Evolutionary conservation across 371 early-diverging fungal genomes (phyloP), one percentile per base, ranked within the genome.

Genomic region (Saksenaea vasiformis): DNA sequence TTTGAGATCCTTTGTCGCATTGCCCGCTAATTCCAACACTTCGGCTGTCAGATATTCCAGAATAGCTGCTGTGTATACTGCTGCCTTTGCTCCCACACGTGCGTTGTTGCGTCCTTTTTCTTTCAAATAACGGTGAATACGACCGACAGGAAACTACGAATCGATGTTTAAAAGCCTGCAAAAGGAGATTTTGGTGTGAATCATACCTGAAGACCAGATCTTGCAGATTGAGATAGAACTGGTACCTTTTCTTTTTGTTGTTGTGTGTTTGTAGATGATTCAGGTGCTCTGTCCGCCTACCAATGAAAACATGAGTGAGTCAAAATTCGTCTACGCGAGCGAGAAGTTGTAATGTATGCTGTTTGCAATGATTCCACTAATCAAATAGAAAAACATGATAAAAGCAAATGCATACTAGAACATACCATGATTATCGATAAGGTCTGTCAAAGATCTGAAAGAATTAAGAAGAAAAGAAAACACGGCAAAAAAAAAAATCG

Each of bases 31-130:
- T 78, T 95, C 95, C 41, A 95, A 83, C 15, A 95, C 93, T 83
- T 95, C 95, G 15, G 95, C 95, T 53, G 92, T 93, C 65, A 95
- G 80, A 72, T 95, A 95, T 81, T 95, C 95, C 56, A 95, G 82
- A 66, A 95, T 91, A 5, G 95, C 95, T 17, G 95, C 93, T 60
- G 90, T 87, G 74, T 95, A 95, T 7, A 95, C 93, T 3, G 94
- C 93, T n/a, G 95, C 94, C 69, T 92, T 92, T 58, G 93, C 92
- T 4, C 95, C 93, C 9, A 95, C 94, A 61, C 95, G 91, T 61
- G 90, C 86, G 62, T 93, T 85, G 77, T 83, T 86, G 67, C 89
- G 85, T 19, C 91, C 87, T 65, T 87, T 85, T 64, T 86, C 84
- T 77, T 93, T 93, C 68, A 95, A 78, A 73, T 94, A 93, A 60